phyloP scores from a whole-genome alignment of 2,329 filamentous ascomycete genomes.

The Cyphellophora attinorum region DNA sequence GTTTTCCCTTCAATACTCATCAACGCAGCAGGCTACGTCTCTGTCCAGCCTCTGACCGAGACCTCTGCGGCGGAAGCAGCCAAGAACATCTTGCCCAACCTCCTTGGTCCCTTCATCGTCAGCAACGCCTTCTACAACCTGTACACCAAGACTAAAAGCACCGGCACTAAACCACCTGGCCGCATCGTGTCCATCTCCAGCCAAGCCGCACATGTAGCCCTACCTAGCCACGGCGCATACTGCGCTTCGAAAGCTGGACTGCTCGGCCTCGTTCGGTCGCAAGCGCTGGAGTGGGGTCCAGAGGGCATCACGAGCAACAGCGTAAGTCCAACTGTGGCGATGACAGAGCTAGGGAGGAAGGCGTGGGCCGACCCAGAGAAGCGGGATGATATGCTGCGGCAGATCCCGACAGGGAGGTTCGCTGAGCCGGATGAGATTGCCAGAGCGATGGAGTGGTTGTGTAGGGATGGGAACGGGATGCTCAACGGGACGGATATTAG shows the following conservation, averaged over 20 bases:
- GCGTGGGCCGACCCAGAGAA: slow-evolving; percentile 29
- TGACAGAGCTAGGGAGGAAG: slow-evolving; percentile 36
- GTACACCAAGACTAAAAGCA: slow-evolving; percentile 20
- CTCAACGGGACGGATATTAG: slow-evolving; percentile 31
- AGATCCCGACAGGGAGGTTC: slow-evolving; percentile 31
- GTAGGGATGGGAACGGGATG: slow-evolving; percentile 32
- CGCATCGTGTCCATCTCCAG: slow-evolving; percentile 38
- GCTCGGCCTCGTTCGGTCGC: slow-evolving; percentile 33
- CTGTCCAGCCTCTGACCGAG: slow-evolving; percentile 32
- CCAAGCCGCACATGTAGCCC: slow-evolving; percentile 37
- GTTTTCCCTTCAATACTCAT: slow-evolving; percentile 30
- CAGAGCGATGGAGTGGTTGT: slow-evolving; percentile 29
- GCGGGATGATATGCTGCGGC: slow-evolving; percentile 26
- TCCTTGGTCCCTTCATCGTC: slow-evolving; percentile 36
- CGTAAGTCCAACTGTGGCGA: slow-evolving; percentile 36
- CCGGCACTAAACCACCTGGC: slow-evolving; percentile 23
- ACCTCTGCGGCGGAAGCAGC: slow-evolving; percentile 34
- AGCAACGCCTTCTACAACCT: slow-evolving; percentile 35
- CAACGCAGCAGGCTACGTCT: slow-evolving; percentile 37
- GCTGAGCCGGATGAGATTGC: slow-evolving; percentile 30
- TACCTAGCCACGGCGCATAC: slow-evolving; percentile 37
- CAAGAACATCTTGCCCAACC: slow-evolving; percentile 34
- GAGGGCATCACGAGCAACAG: slow-evolving; percentile 37
- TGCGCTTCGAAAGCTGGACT: slow-evolving; percentile 40
- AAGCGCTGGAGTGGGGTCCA: slow-evolving; percentile 38